These are phyloP conservation scores for Botryobasidium botryosum DNA, from an alignment of 768 basidiomycete species.

Conservation along the genomic window DNA sequence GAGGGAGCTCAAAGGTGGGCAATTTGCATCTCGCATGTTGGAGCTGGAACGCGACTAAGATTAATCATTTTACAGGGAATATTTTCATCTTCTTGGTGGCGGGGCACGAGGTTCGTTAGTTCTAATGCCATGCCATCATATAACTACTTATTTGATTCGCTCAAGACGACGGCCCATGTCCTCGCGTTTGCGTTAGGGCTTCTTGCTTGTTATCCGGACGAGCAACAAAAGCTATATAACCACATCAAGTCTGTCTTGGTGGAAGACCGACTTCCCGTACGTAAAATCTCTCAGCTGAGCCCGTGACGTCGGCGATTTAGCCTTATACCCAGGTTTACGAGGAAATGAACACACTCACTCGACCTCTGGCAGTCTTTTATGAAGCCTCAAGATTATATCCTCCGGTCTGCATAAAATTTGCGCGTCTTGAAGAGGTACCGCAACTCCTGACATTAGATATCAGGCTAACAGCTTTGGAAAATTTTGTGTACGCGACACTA, in stretches of 20 bases:
- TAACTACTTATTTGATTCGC: too few relatives aligned
- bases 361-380: conserved; percentile 3
- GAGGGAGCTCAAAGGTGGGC: too few relatives aligned
- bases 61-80: neutral
- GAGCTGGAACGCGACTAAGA: too few relatives aligned
- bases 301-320: too few relatives aligned
- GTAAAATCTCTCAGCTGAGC: too few relatives aligned
- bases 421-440: neutral
- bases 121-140: neutral
- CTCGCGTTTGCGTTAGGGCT: conserved; percentile 2
- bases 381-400: conserved; percentile 3
- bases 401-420: neutral
- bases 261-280: neutral
- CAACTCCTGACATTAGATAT: neutral
- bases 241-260: conserved; percentile 1
- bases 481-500: neutral
- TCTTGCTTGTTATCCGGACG: too few relatives aligned
- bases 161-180: conserved; percentile 5
- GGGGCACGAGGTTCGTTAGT: conserved; percentile 4
- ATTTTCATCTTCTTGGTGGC: conserved; percentile 4
- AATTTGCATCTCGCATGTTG: too few relatives aligned
- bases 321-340: conserved; percentile 2
- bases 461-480: neutral
- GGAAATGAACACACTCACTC: neutral
- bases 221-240: too few relatives aligned